phyloP scores from a whole-genome alignment of 2,329 filamentous ascomycete species.

The Lasiodiplodia sp. region DNA sequence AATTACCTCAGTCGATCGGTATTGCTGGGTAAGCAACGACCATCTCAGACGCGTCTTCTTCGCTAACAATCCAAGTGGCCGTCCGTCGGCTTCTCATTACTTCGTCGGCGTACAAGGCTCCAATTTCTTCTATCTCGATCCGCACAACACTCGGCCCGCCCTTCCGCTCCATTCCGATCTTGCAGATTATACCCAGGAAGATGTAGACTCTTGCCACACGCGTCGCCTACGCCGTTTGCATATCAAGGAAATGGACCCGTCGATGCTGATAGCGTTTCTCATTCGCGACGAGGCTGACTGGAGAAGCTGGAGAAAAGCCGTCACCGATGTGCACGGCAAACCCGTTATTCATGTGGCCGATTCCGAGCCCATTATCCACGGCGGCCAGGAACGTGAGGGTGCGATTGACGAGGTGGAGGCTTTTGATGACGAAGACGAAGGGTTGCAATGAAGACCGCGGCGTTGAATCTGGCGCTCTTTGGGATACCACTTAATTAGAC shows the following conservation, averaged over 20 bases:
- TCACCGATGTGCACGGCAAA: conserved; percentile 76
- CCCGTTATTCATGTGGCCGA: conserved; percentile 85
- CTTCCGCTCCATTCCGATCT: conserved; percentile 69
- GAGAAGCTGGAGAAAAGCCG: conserved; percentile 78
- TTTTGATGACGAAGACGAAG: conserved; percentile 73
- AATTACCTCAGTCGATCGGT: conserved; percentile 91
- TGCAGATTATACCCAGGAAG: conserved; percentile 70
- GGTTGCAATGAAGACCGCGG: conserved; percentile 23
- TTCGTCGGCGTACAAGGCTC: conserved; percentile 77
- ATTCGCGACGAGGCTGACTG: conserved; percentile 85
- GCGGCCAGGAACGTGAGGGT: conserved; percentile 65
- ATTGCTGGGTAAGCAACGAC: conserved; percentile 80
- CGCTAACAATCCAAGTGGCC: conserved; percentile 66
- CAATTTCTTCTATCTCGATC: conserved; percentile 92
- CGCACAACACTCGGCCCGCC: conserved; percentile 81
- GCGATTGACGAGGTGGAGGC: conserved; percentile 91
- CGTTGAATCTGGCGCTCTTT: conserved; percentile 11
- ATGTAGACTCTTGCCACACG: conserved; percentile 86
- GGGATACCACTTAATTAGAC: conserved; percentile 27
- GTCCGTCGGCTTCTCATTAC: conserved; percentile 87
- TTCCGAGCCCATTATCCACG: conserved; percentile 65
- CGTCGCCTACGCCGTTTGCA: conserved; percentile 81
- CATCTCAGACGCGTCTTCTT: background rate
- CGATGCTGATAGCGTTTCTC: conserved; percentile 94
- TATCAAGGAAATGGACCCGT: conserved; percentile 93